A percentile compares a stretch with the other conserved stretches of the same genome.
Evolutionary conservation across 2,329 filamentous ascomycete species (phyloP).

Genomic region (Botrytis squamosa): DNA sequence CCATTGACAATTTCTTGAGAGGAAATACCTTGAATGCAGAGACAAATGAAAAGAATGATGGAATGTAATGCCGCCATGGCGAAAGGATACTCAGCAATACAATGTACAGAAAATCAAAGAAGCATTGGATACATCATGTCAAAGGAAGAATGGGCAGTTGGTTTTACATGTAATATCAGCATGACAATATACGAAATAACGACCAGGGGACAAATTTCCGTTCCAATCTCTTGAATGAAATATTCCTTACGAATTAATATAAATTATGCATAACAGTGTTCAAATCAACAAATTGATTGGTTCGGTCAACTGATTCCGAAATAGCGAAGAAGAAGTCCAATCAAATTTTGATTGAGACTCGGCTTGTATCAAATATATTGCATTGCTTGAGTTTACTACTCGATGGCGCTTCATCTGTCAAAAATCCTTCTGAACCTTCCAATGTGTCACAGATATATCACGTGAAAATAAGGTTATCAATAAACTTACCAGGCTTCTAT

Average conservation of each 20-base stretch:
- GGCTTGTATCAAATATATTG: constrained; percentile 30
- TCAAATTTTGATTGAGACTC: constrained; percentile 19
- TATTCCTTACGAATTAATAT: constrained; percentile 9
- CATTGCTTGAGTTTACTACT: not conserved
- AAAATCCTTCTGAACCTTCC: not conserved
- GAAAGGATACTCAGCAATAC: not conserved
- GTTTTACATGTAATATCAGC: constrained; percentile 16
- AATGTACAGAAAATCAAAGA: not conserved
- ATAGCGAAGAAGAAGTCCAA: not conserved
- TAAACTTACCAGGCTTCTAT: constrained; percentile 2
- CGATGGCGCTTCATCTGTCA: not conserved
- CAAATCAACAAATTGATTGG: not conserved
- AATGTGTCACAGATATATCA: not conserved
- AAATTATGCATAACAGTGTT: constrained; percentile 24
- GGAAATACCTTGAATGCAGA: constrained; percentile 26
- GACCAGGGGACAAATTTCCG: constrained; percentile 12
- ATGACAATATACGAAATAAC: constrained; percentile 19
- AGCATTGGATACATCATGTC: constrained; percentile 4
- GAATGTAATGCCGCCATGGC: constrained; percentile 25
- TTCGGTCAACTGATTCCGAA: not conserved
- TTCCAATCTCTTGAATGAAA: not conserved
- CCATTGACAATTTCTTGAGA: constrained; percentile 60
- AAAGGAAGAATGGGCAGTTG: constrained; percentile 3
- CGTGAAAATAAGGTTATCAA: constrained; percentile 7
- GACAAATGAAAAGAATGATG: constrained; percentile 24